Conservation (phyloP, 179 eudicot genomes). For the Nepenthes alata region DNA sequence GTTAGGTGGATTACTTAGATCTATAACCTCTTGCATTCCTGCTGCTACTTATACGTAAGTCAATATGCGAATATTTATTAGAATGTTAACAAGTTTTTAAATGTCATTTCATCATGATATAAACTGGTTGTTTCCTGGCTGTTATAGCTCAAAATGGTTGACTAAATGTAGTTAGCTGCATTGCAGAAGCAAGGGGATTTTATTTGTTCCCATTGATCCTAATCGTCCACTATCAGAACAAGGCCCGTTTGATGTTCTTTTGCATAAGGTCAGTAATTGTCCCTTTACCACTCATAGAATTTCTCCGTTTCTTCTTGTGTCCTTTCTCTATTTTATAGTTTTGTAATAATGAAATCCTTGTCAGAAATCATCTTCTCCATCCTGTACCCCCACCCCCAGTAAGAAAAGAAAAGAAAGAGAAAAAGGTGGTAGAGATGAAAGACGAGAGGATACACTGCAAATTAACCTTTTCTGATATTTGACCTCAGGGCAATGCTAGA, state of each 20-base stretch:
- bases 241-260: conserved; percentile 40
- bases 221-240: conserved; percentile 26
- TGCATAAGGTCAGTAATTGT: conserved; percentile 27
- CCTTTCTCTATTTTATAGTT: background rate
- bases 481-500: background rate
- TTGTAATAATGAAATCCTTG: too few species aligned
- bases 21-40: too few species aligned
- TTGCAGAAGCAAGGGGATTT: conserved; percentile 30
- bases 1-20: too few species aligned
- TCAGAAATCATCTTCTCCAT: background rate
- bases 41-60: too few species aligned
- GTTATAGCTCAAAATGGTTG: background rate
- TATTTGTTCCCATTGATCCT: conserved; percentile 31
- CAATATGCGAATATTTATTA: too few species aligned
- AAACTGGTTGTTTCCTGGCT: background rate
- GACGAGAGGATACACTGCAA: background rate
- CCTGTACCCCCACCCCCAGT: background rate
- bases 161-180: conserved; percentile 7
- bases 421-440: background rate
- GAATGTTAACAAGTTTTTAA: too few species aligned
- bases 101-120: too few species aligned
- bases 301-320: background rate
- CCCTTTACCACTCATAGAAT: background rate
- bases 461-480: background rate
- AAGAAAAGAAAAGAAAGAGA: conserved; percentile 5